Evolutionary conservation across 768 basidiomycete species (phyloP), one percentile per base, ranked within the genome.

Genomic region (Mycena maculata): DNA sequence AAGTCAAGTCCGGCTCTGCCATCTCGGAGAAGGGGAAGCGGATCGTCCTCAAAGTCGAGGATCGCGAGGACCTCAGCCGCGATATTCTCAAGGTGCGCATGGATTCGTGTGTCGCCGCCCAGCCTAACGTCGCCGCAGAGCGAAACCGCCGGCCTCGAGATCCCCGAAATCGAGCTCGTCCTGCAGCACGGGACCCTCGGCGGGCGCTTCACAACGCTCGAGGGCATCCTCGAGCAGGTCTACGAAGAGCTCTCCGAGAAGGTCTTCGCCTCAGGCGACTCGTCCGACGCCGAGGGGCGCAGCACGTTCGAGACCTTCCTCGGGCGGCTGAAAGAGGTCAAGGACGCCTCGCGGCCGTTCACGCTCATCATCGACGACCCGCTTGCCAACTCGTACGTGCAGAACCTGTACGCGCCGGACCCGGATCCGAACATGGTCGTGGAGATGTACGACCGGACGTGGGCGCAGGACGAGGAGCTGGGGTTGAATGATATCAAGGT

Each of bases 321-420:
- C 57, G 79, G 78, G 67, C 85, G 88, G 33, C 84, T 98, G 38
- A 94, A 95, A 78, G 86, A 86, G 76, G 87, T 96, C 69, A 95
- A 94, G 80, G 85, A 83, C 47, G 96, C 87, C 15, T 86, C 90
- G 56, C 84, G 83, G 36, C 90, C 92, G 4, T 99, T 97, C 80
- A 99, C 97, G 0, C 76, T 99, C 65, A 92, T 99, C 76, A 83
- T 99, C 12, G 97, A 99, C 74, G 97, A 99, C 75, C 98, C 98
- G 3, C 83, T 99, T 22, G 91, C 94, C 16, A 98, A 99, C 77
- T 96, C 95, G 3, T 96, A 99, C 75, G 82, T 99, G 48, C 98
- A 99, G 77, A 98, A 95, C 76, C 73, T 96, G n/a, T 98, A 97
- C 76, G 97, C 98, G 0, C 98, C 98, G 5, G 97, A 99, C 75